Base-by-base conservation (phyloP, 1,139 yeast genomes). In the Taphrina pruni region DNA sequence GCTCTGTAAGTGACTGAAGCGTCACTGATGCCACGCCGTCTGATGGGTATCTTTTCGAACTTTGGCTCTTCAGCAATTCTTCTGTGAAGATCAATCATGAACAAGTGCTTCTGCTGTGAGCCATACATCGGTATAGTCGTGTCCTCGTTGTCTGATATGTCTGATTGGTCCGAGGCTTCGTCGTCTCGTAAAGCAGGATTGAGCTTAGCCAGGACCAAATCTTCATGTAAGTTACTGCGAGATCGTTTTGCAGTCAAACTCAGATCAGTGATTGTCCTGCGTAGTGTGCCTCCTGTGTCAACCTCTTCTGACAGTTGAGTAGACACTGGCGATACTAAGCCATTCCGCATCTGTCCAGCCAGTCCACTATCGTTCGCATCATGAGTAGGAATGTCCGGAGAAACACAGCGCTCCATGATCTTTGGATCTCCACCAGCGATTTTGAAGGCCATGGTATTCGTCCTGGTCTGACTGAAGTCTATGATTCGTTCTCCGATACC, bases 401-500 rank as follows among this genome's bases (percentile, higher is more conserved):
- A 64, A n/a, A 55, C 55, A 41, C 67, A 64, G n/a, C 67, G 52
- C 17, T 55, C 61, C 52, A 64, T 54, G 7, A 64, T 12, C 26
- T n/a, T 12, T 32, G 60, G 55, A 35, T 64, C 67, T n/a, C 67
- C 67, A 11, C 69, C 69, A 11, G 64, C 64, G 12, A 57, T 38
- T 39, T 51, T 48, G 58, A 57, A 65, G 9, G 69, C 69, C 38
- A 41, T 43, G 9, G 61, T 57, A 38, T 69, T 66, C 14, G 52
- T 61, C 36, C 39, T 56, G 14, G 61, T 21, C 14, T 55, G 62
- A 12, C 58, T 64, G 57, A 70, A 43, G 60, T 69, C 72, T 36
- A 73, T 66, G 36, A 73, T 72, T 35, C 73, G 70, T 54, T 70
- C 74, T 45, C 71, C 73, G 55, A 70, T 65, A 45, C 72, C 74